These are phyloP conservation scores for Cytospora chrysosperma DNA, from an alignment of 2,329 filamentous ascomycete genomes.

Conservation along the genomic window DNA sequence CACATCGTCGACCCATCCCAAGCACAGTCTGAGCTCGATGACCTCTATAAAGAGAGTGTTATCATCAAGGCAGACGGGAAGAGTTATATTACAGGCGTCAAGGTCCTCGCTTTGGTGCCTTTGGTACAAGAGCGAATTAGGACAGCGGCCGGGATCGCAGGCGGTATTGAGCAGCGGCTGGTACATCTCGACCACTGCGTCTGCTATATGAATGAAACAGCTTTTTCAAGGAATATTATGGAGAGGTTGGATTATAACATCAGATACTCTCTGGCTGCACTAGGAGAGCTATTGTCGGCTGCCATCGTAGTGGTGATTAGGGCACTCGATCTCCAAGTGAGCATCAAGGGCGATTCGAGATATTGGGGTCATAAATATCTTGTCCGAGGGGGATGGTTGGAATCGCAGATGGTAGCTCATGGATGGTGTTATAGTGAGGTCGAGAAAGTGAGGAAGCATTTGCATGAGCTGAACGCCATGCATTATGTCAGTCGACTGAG, in stretches of 20 bases:
- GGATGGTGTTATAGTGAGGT: conserved; percentile 38
- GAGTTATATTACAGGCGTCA: background rate
- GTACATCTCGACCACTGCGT: background rate
- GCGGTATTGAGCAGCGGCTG: background rate
- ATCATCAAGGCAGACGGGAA: conserved; percentile 17
- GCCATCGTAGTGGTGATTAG: conserved; percentile 17
- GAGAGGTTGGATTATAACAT: conserved; percentile 23
- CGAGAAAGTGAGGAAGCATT: conserved; percentile 29
- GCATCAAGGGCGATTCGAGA: fast-evolving
- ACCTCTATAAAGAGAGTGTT: conserved; percentile 23
- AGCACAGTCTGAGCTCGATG: conserved; percentile 18
- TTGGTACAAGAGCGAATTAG: background rate
- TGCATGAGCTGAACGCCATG: conserved; percentile 28
- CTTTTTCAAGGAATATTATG: background rate
- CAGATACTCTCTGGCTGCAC: conserved; percentile 31
- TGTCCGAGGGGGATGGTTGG: conserved; percentile 22
- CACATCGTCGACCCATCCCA: conserved; percentile 11
- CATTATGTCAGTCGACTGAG: conserved; percentile 29
- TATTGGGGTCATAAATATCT: background rate
- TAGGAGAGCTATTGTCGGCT: conserved; percentile 30
- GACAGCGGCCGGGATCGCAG: background rate
- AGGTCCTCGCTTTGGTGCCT: background rate
- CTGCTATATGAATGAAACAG: background rate
- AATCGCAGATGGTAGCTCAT: conserved; percentile 30
- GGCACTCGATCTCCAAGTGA: conserved; percentile 16